Base-by-base conservation (phyloP, 495 filamentous ascomycete species). In the Chlorociboria aeruginascens region DNA sequence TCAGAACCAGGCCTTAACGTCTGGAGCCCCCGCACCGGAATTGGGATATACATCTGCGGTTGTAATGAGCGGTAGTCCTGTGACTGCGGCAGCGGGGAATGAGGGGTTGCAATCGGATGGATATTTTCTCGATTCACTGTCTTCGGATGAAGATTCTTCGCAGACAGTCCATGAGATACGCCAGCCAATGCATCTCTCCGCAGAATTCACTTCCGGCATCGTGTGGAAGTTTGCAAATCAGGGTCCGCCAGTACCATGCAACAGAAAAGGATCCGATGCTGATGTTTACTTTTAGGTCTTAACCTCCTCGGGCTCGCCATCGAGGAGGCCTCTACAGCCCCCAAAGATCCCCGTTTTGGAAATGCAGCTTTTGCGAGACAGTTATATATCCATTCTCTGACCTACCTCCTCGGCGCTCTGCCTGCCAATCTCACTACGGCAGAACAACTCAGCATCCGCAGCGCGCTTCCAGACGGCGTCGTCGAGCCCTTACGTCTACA, bases 391-490 rank as follows among this genome's bases (percentile, higher is more conserved):
- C 72, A 79, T 55, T 74, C 79, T 36, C 46, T 85, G 7, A 67
- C 72, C 7, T 85, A 86, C 57, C 66, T 88, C 3, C 71, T 86
- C 2, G 72, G 74, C 42, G 83, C 75, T 0, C 67, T 89, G 0
- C 84, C 85, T 0, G 40, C 56, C 0, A 69, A 84, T 46, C 59
- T 89, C 10, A 74, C 68, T 3, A 53, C 59, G 0, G 62, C 67
- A 34, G 72, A 79, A 43, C 46, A 59, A 31, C 40, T 67, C 28
- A 63, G 67, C 32, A 60, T 83, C 6, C 66, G 59, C 0, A 61
- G 55, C 28, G 63, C 74, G 3, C 55, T 80, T 13, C 77, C 77
- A 42, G 16, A 47, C 32, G 44, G 53, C 9, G 40, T 67, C 11
- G 40, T 46, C 14, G 42, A 56, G 40, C 46, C 50, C 40, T 37